Conservation (phyloP, 2,329 filamentous ascomycete species). For the Ophiostoma ulmi region DNA sequence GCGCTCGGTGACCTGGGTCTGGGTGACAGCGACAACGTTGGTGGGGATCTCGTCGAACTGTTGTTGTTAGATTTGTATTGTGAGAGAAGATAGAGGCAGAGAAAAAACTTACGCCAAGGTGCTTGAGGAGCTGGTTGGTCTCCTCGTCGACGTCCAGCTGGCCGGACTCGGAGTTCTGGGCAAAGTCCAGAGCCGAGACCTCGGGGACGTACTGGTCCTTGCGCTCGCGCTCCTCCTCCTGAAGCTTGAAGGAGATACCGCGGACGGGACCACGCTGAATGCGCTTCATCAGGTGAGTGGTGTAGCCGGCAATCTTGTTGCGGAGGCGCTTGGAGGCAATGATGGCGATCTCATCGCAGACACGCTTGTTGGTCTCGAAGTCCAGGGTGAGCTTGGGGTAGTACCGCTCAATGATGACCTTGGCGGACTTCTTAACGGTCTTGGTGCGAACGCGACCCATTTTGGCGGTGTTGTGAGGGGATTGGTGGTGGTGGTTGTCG, state of each 20-base stretch:
- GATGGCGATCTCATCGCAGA: conserved; percentile 98
- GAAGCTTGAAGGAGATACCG: conserved; percentile 99
- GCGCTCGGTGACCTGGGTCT: conserved; percentile 82
- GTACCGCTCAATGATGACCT: conserved; percentile 99
- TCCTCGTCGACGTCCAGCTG: conserved; percentile 93
- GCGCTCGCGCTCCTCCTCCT: conserved; percentile 99
- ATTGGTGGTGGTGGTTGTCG: conserved; percentile 32
- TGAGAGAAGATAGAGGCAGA: background rate
- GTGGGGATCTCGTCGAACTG: conserved; percentile 97
- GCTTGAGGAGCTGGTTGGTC: conserved; percentile 99
- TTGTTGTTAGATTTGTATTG: background rate
- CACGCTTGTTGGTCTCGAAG: conserved; percentile 92
- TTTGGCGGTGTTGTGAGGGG: conserved; percentile 45
- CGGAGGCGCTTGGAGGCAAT: conserved; percentile 98
- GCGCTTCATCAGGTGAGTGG: conserved; percentile 98
- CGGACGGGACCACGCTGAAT: conserved; percentile 98
- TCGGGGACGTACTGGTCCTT: conserved; percentile 99
- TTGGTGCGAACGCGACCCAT: conserved; percentile 68
- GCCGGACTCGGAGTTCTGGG: conserved; percentile 86
- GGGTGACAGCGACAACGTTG: conserved; percentile 86
- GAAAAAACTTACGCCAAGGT: conserved; percentile 77
- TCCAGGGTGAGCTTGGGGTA: conserved; percentile 97
- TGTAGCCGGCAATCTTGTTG: conserved; percentile 99
- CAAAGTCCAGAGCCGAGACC: conserved; percentile 96
- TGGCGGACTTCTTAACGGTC: conserved; percentile 75